A percentile compares a stretch with the other conserved stretches of the same genome.
These are phyloP conservation scores for Beauveria pseudobassiana DNA, from an alignment of 2,329 filamentous ascomycete species.

Conservation along the genomic window DNA sequence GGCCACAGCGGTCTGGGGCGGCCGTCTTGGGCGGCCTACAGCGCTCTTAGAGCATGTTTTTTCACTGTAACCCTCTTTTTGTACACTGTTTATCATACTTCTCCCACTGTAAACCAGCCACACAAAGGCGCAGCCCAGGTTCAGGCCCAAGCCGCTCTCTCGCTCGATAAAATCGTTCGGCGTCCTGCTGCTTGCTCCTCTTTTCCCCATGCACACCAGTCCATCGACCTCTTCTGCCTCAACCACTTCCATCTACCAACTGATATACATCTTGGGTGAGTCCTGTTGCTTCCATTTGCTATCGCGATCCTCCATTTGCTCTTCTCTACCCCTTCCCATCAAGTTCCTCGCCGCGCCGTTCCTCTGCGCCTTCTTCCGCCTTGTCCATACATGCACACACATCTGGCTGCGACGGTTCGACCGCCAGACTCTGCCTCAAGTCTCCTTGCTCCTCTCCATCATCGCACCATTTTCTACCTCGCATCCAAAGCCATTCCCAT, in stretches of 20 bases:
- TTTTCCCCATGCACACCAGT: constrained; percentile 20
- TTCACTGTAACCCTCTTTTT: not conserved
- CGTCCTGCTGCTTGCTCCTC: constrained; percentile 17
- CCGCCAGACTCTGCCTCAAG: constrained; percentile 8
- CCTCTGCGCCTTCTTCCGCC: not conserved
- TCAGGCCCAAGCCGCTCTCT: not conserved
- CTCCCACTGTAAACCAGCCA: not conserved
- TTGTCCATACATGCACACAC: not conserved
- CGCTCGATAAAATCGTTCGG: constrained; percentile 17
- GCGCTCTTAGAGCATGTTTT: not conserved
- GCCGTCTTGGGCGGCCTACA: not conserved
- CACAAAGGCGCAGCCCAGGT: not conserved
- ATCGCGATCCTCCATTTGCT: constrained; percentile 29
- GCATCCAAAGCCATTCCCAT: constrained; percentile 2
- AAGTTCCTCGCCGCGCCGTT: not conserved
- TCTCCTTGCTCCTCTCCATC: not conserved
- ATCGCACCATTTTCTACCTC: not conserved
- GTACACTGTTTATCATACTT: not conserved
- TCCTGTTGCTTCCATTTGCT: constrained; percentile 24
- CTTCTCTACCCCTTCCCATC: constrained; percentile 17
- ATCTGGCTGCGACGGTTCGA: constrained; percentile 5
- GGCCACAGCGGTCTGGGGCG: not conserved
- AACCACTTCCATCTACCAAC: constrained; percentile 3
- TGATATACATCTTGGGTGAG: constrained; percentile 30
- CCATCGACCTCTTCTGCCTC: constrained; percentile 10